These are phyloP conservation scores for Phytophthora agathidicida DNA, from an alignment of 352 stramenopile species.

Conservation along the genomic window DNA sequence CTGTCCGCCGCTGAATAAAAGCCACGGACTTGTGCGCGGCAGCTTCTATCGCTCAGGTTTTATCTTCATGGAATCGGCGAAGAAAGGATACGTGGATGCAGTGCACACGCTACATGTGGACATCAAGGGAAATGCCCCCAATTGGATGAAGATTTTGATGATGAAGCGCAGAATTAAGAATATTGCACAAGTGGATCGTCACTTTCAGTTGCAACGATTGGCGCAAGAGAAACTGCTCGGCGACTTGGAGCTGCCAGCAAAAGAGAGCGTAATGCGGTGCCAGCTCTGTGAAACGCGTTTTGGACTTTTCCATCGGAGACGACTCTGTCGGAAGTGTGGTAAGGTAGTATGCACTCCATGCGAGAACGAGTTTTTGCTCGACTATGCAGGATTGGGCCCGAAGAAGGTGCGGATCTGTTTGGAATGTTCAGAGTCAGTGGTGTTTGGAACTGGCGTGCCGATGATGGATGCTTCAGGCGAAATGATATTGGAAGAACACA, in stretches of 20 bases:
- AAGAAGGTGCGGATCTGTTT: slow-evolving; percentile 80
- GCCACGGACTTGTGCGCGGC: slow-evolving; percentile 67
- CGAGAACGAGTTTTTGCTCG: slow-evolving; percentile 49
- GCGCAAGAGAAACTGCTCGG: slow-evolving; percentile 54
- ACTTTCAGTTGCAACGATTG: slow-evolving; percentile 70
- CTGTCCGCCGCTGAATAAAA: slow-evolving; percentile 62
- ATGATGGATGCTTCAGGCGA: slow-evolving; percentile 19
- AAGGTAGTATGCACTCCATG: slow-evolving; percentile 77
- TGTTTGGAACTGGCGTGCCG: slow-evolving; percentile 31
- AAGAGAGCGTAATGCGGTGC: slow-evolving; percentile 50
- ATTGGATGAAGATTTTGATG: slow-evolving; percentile 78
- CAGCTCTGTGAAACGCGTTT: slow-evolving; percentile 63
- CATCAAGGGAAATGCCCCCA: slow-evolving; percentile 77
- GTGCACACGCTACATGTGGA: slow-evolving; percentile 82
- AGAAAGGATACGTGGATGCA: slow-evolving; percentile 62
- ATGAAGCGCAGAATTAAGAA: slow-evolving; percentile 84
- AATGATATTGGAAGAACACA: slow-evolving; percentile 10
- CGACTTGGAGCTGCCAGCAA: slow-evolving; percentile 64
- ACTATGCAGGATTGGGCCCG: slow-evolving; percentile 47
- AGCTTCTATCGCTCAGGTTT: slow-evolving; percentile 81
- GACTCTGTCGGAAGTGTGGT: slow-evolving; percentile 76
- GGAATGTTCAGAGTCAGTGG: slow-evolving; percentile 59
- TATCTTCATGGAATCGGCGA: slow-evolving; percentile 74
- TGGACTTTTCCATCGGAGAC: slow-evolving; percentile 66
- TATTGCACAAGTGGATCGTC: slow-evolving; percentile 69